phyloP scores from a whole-genome alignment of 768 basidiomycete genomes.

The Inosperma sp. region DNA sequence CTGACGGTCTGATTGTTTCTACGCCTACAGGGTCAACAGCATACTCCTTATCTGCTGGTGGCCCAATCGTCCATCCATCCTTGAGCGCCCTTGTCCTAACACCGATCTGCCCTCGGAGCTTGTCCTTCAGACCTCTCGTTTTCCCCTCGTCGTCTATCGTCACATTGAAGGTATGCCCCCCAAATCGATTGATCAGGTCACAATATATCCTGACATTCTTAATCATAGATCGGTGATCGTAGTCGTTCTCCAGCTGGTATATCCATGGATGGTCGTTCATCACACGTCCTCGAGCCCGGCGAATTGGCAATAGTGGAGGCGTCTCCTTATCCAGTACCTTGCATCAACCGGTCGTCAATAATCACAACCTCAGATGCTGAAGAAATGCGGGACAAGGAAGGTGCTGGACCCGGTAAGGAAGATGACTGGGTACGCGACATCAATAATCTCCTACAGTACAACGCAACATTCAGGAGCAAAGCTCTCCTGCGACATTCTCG shows the following conservation, averaged over 20 bases:
- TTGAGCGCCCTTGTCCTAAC: slow-evolving; percentile 86
- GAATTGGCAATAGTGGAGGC: slow-evolving; percentile 83
- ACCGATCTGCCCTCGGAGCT: slow-evolving; percentile 91
- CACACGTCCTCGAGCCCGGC: slow-evolving; percentile 75
- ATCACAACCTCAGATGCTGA: slow-evolving; percentile 43
- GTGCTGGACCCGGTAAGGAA: slow-evolving; percentile 73
- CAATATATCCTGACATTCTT: background rate
- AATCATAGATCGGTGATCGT: slow-evolving; percentile 69
- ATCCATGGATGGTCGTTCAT: slow-evolving; percentile 89
- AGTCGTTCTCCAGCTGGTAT: slow-evolving; percentile 85
- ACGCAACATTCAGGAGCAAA: slow-evolving; percentile 89
- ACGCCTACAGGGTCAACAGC: slow-evolving; percentile 97
- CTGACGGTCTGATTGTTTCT: slow-evolving; percentile 89
- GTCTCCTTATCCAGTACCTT: slow-evolving; percentile 88
- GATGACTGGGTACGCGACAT: slow-evolving; percentile 98
- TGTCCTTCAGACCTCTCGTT: slow-evolving; percentile 88
- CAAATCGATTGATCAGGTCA: background rate
- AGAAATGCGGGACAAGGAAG: slow-evolving; percentile 48
- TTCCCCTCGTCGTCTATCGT: slow-evolving; percentile 79
- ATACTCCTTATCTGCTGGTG: slow-evolving; percentile 92
- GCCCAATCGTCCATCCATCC: slow-evolving; percentile 93
- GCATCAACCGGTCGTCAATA: slow-evolving; percentile 83
- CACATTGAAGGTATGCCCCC: slow-evolving; percentile 58
- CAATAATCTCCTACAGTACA: slow-evolving; percentile 91
- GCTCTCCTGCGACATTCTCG: slow-evolving; percentile 73